phyloP scores from a whole-genome alignment of 495 filamentous ascomycete genomes.

The Amphirosellinia nigrospora region DNA sequence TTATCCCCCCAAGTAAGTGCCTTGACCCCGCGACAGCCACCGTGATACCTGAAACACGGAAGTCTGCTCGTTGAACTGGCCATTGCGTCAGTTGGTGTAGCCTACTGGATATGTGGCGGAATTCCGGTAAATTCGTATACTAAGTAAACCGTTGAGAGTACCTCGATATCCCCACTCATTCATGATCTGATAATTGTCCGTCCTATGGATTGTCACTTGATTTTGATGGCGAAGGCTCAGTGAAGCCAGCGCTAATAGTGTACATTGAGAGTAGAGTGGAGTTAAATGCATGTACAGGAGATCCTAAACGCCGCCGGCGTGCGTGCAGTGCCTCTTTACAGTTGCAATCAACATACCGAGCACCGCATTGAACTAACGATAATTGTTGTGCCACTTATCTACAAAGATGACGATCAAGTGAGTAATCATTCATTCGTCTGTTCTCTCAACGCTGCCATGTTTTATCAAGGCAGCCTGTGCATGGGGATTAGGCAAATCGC shows the following conservation, averaged over 20 bases:
- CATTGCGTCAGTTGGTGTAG: slow-evolving; percentile 2
- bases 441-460: background rate
- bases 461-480: slow-evolving; percentile 1
- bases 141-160: background rate
- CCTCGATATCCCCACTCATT: background rate
- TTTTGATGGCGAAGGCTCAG: slow-evolving; percentile 11
- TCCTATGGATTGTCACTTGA: slow-evolving; percentile 3
- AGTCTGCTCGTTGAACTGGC: slow-evolving; percentile 9
- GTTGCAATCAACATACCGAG: background rate
- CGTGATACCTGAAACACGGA: slow-evolving; percentile 21
- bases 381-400: background rate
- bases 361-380: background rate
- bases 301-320: slow-evolving; percentile 18
- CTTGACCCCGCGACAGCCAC: background rate
- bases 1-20: background rate
- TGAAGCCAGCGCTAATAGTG: slow-evolving; percentile 7
- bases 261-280: background rate
- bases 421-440: slow-evolving; percentile 4
- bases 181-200: background rate
- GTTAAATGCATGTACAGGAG: slow-evolving; percentile 16
- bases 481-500: background rate
- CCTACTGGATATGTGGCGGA: background rate
- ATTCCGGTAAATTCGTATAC: background rate
- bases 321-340: slow-evolving; percentile 18
- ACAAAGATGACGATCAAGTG: slow-evolving; percentile 20